A percentile compares a stretch with the other conserved stretches of the same genome.
Evolutionary conservation across 1,139 yeast genomes (phyloP).

Genomic region (Zygoascus hellenicus): DNA sequence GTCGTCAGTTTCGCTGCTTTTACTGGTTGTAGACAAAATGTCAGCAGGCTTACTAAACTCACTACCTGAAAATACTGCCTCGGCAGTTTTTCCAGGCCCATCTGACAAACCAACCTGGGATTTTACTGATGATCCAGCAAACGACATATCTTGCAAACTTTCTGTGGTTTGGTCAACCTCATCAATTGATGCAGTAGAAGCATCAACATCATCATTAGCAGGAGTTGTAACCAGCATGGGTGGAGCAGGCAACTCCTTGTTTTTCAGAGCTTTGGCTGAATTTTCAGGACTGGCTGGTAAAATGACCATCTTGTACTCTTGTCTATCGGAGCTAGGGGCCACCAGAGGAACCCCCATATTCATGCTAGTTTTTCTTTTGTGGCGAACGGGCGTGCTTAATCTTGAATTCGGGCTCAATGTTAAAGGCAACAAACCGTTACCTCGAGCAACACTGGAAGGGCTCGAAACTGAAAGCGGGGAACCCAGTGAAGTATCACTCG

Average conservation of each 20-base stretch:
- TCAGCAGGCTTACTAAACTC: no score
- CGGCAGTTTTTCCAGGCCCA: no score
- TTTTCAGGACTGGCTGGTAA: not conserved
- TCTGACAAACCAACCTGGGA: no score
- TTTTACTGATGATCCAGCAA: no score
- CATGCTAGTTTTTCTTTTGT: not conserved
- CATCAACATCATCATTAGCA: no score
- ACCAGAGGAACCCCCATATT: constrained; percentile 1
- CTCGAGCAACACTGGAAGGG: constrained; percentile 10
- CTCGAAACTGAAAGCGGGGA: constrained; percentile 12
- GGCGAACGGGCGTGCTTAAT: constrained; percentile 1
- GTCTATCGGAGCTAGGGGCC: not conserved
- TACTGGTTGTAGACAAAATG: no score
- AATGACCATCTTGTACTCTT: not conserved
- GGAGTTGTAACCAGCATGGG: not conserved
- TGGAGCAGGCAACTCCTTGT: not conserved
- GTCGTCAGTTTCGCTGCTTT: no score
- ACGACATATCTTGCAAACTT: no score
- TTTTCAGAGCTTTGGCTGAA: not conserved
- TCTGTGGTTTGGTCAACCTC: no score
- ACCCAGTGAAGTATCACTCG: constrained; percentile 3
- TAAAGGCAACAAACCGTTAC: constrained; percentile 22
- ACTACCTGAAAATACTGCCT: no score
- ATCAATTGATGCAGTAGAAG: no score
- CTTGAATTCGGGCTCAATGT: constrained; percentile 22